Percentiles rank a stretch among this genome's conserved stretches.
These are phyloP conservation scores for Hyphopichia homilentoma DNA, from an alignment of 805 yeast genomes.

Conservation along the genomic window DNA sequence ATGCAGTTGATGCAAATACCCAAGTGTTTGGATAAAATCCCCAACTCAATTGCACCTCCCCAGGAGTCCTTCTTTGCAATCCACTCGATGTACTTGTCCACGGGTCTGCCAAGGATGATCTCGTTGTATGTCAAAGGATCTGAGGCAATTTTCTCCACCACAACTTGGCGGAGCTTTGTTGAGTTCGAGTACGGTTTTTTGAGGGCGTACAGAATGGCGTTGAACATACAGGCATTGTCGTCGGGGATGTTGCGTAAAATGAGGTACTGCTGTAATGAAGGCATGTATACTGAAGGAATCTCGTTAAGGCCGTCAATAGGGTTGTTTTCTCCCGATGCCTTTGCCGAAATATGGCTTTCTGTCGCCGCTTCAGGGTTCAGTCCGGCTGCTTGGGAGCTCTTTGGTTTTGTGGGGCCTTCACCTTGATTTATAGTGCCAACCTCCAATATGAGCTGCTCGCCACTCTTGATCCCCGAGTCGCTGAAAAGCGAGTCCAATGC, in stretches of 20 bases:
- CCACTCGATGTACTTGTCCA: slow-evolving; percentile 55
- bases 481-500: slow-evolving; percentile 24
- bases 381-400: too few species aligned
- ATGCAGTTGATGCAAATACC: slow-evolving; percentile 53
- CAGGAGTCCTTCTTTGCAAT: slow-evolving; percentile 56
- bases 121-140: slow-evolving; percentile 45
- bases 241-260: slow-evolving; percentile 62
- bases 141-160: slow-evolving; percentile 41
- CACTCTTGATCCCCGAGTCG: slow-evolving; percentile 48
- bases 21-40: slow-evolving; percentile 53
- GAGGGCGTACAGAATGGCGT: slow-evolving; percentile 55
- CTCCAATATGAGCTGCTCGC: slow-evolving; percentile 54
- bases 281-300: slow-evolving; percentile 23
- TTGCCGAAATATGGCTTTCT: slow-evolving; percentile 1
- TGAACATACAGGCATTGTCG: slow-evolving; percentile 76
- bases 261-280: slow-evolving; percentile 26
- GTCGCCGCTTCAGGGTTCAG: slow-evolving; percentile 4
- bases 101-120: slow-evolving; percentile 53
- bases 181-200: slow-evolving; percentile 22
- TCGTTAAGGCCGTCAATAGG: slow-evolving; percentile 7
- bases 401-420: not conserved
- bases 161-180: slow-evolving; percentile 49
- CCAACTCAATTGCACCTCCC: slow-evolving; percentile 84
- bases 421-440: slow-evolving; percentile 4
- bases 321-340: not conserved